Percentiles rank a stretch among this genome's conserved stretches.
These are phyloP conservation scores for Tuber microsphaerosporum DNA, from an alignment of 495 filamentous ascomycete species.

Conservation along the genomic window DNA sequence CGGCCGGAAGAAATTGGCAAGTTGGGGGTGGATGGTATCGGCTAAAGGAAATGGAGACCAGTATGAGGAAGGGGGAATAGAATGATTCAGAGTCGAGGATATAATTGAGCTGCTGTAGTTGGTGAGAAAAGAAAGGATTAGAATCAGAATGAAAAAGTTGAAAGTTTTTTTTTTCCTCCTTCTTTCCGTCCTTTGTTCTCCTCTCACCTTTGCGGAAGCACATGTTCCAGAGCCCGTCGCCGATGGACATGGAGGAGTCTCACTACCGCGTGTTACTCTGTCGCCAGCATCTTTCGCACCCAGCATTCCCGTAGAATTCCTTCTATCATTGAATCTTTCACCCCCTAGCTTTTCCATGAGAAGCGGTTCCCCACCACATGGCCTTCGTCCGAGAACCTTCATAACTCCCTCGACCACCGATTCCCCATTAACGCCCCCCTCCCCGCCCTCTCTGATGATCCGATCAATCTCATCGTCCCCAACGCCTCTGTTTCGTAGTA, in stretches of 20 bases:
- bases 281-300: conserved; percentile 29
- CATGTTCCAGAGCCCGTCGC: background rate
- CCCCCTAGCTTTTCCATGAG: conserved; percentile 6
- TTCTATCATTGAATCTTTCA: conserved; percentile 13
- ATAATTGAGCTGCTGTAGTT: background rate
- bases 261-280: conserved; percentile 12
- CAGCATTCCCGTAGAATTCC: conserved; percentile 37
- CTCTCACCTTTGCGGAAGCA: conserved; percentile 2
- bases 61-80: background rate
- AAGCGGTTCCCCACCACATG: conserved; percentile 22
- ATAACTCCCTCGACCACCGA: conserved; percentile 33
- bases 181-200: background rate
- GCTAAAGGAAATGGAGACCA: background rate
- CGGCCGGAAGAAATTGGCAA: background rate
- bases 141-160: background rate
- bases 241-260: background rate
- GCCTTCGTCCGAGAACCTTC: conserved; percentile 27
- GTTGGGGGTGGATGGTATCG: background rate
- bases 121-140: background rate
- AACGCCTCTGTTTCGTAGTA: conserved; percentile 48
- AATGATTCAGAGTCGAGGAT: background rate
- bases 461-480: conserved; percentile 46
- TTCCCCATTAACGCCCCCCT: conserved; percentile 16
- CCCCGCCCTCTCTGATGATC: conserved; percentile 29
- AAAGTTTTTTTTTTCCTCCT: background rate